Evolutionary conservation across 2,329 filamentous ascomycete genomes (phyloP).

Genomic region (Diplodia seriata): DNA sequence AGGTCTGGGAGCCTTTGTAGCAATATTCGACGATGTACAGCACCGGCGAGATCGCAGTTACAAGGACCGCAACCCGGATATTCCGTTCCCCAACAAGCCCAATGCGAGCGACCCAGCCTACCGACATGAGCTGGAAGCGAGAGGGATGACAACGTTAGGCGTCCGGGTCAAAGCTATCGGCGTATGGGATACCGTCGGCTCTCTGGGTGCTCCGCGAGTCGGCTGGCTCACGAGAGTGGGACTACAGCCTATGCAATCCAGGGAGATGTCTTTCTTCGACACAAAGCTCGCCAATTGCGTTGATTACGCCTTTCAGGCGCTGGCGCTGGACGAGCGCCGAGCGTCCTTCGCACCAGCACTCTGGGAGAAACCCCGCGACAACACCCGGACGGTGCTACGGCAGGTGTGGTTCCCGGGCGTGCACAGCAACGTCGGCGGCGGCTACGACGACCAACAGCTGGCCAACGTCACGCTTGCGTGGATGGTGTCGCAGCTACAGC

Average conservation of each 20-base stretch:
- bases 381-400: constrained; percentile 44
- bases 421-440: constrained; percentile 58
- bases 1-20: constrained; percentile 34
- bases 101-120: constrained; percentile 41
- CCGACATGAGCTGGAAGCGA: constrained; percentile 45
- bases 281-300: constrained; percentile 55
- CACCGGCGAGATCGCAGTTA: constrained; percentile 49
- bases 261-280: constrained; percentile 55
- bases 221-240: constrained; percentile 48
- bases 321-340: constrained; percentile 66
- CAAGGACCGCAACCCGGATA: constrained; percentile 34
- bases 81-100: constrained; percentile 33
- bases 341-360: constrained; percentile 63
- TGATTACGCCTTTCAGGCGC: constrained; percentile 65
- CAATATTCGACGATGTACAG: constrained; percentile 36
- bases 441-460: constrained; percentile 57
- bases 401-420: constrained; percentile 58
- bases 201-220: constrained; percentile 55
- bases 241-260: constrained; percentile 45
- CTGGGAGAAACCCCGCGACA: constrained; percentile 56
- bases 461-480: constrained; percentile 62
- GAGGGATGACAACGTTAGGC: constrained; percentile 46
- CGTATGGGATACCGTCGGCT: constrained; percentile 62
- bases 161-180: constrained; percentile 59
- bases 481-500: constrained; percentile 62